Conservation (phyloP, 192 early-diverging fungal species). For the Phycomyces nitens region DNA sequence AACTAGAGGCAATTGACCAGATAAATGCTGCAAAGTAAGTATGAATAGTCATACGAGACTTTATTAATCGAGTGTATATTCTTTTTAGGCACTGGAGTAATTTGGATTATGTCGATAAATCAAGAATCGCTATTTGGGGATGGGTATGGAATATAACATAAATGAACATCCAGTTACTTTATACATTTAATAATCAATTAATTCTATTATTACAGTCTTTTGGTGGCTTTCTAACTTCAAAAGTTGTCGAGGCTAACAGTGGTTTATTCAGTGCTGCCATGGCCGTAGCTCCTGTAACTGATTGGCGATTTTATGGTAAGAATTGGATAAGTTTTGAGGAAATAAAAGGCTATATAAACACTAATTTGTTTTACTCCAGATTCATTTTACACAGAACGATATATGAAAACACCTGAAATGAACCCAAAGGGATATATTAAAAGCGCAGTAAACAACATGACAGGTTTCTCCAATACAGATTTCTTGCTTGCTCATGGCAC, state of each 20-base stretch:
- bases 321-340: background rate
- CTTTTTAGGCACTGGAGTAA: conserved; percentile 45
- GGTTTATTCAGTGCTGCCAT: conserved; percentile 82
- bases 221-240: conserved; percentile 85
- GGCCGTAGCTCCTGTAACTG: conserved; percentile 94
- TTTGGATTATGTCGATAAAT: conserved; percentile 74
- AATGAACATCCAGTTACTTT: background rate
- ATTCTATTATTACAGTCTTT: conserved; percentile 59
- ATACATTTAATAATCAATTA: background rate
- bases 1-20: conserved; percentile 82
- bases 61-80: background rate
- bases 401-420: conserved; percentile 83
- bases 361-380: conserved; percentile 53
- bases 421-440: conserved; percentile 78
- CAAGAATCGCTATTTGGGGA: conserved; percentile 90
- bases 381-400: conserved; percentile 94
- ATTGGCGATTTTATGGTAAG: conserved; percentile 71
- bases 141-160: conserved; percentile 56
- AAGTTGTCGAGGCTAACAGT: conserved; percentile 79
- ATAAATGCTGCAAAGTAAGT: conserved; percentile 76
- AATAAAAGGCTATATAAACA: background rate
- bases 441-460: conserved; percentile 75
- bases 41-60: too few relatives aligned
- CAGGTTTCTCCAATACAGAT: conserved; percentile 71
- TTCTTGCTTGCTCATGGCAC: conserved; percentile 91